Percentiles rank a stretch among this genome's conserved stretches.
These are phyloP conservation scores for Candida oleophila DNA, from an alignment of 805 yeast genomes.

Conservation along the genomic window DNA sequence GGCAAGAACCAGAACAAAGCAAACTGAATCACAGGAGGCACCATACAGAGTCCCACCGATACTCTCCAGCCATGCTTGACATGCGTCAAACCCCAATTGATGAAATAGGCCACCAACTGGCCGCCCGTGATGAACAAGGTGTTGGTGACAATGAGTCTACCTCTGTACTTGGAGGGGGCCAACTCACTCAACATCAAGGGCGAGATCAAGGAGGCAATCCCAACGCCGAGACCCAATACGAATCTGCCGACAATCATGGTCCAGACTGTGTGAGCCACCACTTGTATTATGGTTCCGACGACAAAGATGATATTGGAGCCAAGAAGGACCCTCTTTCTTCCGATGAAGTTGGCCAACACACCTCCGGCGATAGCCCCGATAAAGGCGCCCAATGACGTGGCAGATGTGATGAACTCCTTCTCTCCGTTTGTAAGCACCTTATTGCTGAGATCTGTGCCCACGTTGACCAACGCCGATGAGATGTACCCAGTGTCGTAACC, in stretches of 20 bases:
- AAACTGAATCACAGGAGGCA: constrained; percentile 82
- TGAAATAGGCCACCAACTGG: constrained; percentile 89
- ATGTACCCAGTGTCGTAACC: constrained; percentile 98
- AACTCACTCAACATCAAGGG: constrained; percentile 90
- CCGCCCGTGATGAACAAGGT: constrained; percentile 93
- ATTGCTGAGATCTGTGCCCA: constrained; percentile 70
- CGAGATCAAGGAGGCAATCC: constrained; percentile 90
- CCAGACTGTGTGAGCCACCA: constrained; percentile 80
- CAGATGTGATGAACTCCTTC: constrained; percentile 88
- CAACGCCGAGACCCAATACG: constrained; percentile 95
- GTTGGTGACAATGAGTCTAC: constrained; percentile 84
- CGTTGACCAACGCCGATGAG: constrained; percentile 86
- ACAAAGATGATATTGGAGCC: constrained; percentile 80
- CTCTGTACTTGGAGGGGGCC: constrained; percentile 90
- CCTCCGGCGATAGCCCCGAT: constrained; percentile 81
- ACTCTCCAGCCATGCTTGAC: constrained; percentile 90
- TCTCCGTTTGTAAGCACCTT: constrained; percentile 67
- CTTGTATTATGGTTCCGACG: constrained; percentile 81
- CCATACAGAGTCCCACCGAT: constrained; percentile 83
- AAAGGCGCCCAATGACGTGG: constrained; percentile 92
- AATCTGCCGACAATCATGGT: constrained; percentile 90
- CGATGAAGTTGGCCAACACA: constrained; percentile 73
- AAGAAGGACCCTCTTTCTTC: constrained; percentile 82
- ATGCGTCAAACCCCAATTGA: constrained; percentile 80
- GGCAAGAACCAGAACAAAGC: constrained; percentile 81